These are phyloP conservation scores for Tulasnella sp. DNA, from an alignment of 768 basidiomycete genomes.

Conservation along the genomic window DNA sequence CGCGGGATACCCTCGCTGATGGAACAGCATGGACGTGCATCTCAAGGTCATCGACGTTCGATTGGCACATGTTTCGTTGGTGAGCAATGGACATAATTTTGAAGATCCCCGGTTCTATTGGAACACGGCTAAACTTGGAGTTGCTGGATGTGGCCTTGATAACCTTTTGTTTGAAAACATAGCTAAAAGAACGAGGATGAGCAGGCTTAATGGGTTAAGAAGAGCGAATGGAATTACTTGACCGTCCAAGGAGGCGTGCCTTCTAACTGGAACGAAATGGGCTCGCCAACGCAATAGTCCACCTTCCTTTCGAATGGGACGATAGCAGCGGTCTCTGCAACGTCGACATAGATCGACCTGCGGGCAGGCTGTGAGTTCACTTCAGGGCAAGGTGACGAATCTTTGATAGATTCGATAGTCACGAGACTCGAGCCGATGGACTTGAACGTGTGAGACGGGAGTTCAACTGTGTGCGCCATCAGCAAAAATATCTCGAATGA, in stretches of 20 bases:
- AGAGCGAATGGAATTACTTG: constrained; percentile 37
- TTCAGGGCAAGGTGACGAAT: constrained; percentile 74
- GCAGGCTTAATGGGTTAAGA: constrained; percentile 12
- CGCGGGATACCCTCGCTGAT: constrained; percentile 78
- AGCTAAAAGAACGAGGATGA: constrained; percentile 37
- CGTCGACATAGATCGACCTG: constrained; percentile 70
- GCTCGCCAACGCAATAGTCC: constrained; percentile 84
- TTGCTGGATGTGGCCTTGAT: constrained; percentile 61
- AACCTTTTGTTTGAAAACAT: constrained; percentile 64
- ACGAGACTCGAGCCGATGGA: constrained; percentile 74
- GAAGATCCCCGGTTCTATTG: constrained; percentile 74
- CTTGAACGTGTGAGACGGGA: constrained; percentile 55
- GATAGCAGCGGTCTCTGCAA: constrained; percentile 93
- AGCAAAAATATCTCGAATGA: too few relatives aligned
- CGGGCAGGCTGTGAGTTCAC: constrained; percentile 47
- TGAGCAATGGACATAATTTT: constrained; percentile 80
- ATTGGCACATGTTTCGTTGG: constrained; percentile 85
- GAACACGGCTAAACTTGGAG: constrained; percentile 75
- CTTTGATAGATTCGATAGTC: constrained; percentile 61
- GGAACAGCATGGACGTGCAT: constrained; percentile 73
- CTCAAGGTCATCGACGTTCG: constrained; percentile 59
- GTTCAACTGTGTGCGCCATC: constrained; percentile 36
- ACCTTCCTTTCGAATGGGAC: constrained; percentile 64
- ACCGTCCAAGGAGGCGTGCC: constrained; percentile 90
- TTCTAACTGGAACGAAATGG: constrained; percentile 82